A percentile compares a stretch with the other conserved stretches of the same genome.
These are phyloP conservation scores for Aspergillus affinis DNA, from an alignment of 495 filamentous ascomycete species.

Conservation along the genomic window DNA sequence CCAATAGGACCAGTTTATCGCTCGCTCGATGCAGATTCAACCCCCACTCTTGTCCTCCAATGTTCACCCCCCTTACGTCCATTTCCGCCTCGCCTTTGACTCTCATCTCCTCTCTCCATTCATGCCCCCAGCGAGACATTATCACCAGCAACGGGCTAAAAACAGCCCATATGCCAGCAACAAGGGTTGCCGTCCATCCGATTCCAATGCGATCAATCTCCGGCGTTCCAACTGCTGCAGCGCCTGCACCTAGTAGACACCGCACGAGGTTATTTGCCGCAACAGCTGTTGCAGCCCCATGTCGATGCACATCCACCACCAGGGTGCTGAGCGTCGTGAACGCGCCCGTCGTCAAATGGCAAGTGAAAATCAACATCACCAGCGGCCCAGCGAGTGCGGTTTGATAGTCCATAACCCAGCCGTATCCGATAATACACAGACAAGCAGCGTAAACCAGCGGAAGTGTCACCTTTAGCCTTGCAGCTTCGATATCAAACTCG, in stretches of 20 bases:
- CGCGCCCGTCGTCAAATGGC: conserved; percentile 27
- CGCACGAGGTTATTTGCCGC: conserved; percentile 51
- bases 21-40: neutral
- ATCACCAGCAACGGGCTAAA: conserved; percentile 34
- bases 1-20: neutral
- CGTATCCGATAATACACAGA: conserved; percentile 39
- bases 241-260: conserved; percentile 45
- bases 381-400: conserved; percentile 37
- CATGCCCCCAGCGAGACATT: conserved; percentile 33
- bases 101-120: conserved; percentile 31
- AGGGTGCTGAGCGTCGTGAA: conserved; percentile 39
- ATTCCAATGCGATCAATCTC: conserved; percentile 45
- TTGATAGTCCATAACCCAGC: conserved; percentile 45
- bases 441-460: conserved; percentile 34
- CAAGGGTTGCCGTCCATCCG: conserved; percentile 47
- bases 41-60: neutral
- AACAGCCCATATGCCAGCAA: conserved; percentile 33
- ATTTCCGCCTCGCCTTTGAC: neutral
- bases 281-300: conserved; percentile 40
- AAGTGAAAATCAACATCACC: conserved; percentile 43
- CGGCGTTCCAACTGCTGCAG: conserved; percentile 38
- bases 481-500: conserved; percentile 33
- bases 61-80: neutral
- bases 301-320: conserved; percentile 45
- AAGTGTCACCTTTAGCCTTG: conserved; percentile 35